Conservation (phyloP, 1,284 basidiomycete species). For the Neonothopanus nambi region DNA sequence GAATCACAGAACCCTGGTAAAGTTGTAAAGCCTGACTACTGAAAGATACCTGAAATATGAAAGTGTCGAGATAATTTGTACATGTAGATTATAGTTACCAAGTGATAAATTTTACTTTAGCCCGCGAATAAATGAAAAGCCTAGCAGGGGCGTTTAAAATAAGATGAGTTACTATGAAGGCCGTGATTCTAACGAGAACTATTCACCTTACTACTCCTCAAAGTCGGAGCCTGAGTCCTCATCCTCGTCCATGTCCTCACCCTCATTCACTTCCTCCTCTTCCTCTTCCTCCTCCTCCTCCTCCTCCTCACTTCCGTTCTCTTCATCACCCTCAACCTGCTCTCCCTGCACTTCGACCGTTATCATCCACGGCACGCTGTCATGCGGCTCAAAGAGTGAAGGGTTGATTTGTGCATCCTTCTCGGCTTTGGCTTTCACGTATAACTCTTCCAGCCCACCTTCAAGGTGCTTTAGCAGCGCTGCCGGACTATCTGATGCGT, state of each 20-base stretch:
- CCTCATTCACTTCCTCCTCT: slow-evolving; percentile 23
- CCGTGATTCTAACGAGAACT: too few species aligned
- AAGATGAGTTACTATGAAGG: too few species aligned
- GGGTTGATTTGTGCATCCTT: neutral
- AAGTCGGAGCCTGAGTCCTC: neutral
- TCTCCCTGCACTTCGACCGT: slow-evolving; percentile 26
- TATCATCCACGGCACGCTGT: slow-evolving; percentile 26
- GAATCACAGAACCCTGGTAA: too few species aligned
- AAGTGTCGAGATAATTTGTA: too few species aligned
- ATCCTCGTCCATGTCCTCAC: slow-evolving; percentile 1
- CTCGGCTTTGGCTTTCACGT: slow-evolving; percentile 6
- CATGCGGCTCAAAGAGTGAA: too few species aligned
- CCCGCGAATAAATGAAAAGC: too few species aligned
- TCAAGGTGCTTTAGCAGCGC: slow-evolving; percentile 6
- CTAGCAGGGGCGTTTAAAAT: too few species aligned
- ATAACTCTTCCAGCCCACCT: slow-evolving; percentile 16
- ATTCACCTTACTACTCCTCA: too few species aligned
- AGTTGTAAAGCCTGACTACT: too few species aligned
- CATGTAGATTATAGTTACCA: too few species aligned
- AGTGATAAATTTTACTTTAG: too few species aligned
- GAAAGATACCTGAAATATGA: too few species aligned
- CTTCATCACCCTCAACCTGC: slow-evolving; percentile 28
- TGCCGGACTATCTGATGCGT: neutral
- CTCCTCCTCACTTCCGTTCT: slow-evolving; percentile 27
- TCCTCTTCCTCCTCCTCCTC: slow-evolving; percentile 24